A percentile compares a stretch with the other conserved stretches of the same genome.
Evolutionary conservation across 1,139 yeast species (phyloP).

Genomic region (Kazachstania sp.): DNA sequence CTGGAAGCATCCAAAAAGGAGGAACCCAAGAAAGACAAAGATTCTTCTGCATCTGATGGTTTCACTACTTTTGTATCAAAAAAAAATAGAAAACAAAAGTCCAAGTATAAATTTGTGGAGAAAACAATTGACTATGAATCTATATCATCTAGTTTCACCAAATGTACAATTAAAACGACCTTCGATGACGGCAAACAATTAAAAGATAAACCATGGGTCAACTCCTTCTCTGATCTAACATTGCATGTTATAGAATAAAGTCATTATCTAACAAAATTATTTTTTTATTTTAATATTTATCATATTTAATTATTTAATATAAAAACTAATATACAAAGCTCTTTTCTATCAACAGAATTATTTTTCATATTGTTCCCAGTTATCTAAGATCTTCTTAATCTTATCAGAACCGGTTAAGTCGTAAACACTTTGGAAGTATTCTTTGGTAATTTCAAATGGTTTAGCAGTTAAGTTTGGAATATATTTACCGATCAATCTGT

Average conservation of each 20-base stretch:
- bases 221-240: constrained; percentile 48
- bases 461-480: constrained; percentile 98
- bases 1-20: constrained; percentile 5
- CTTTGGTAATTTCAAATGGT: constrained; percentile 92
- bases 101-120: constrained; percentile 26
- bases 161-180: constrained; percentile 17
- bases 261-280: background rate
- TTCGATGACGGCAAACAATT: constrained; percentile 21
- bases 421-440: constrained; percentile 93
- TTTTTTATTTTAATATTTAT: background rate
- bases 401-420: constrained; percentile 83
- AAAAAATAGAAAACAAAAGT: constrained; percentile 28
- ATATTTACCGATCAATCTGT: constrained; percentile 86
- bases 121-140: constrained; percentile 36
- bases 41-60: constrained; percentile 14
- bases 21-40: background rate
- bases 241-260: constrained; percentile 32
- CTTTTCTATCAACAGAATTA: background rate
- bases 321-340: background rate
- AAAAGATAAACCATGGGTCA: constrained; percentile 36
- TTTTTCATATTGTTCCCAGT: constrained; percentile 75
- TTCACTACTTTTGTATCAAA: constrained; percentile 25
- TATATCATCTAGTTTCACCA: constrained; percentile 33
- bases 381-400: constrained; percentile 80
- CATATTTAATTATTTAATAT: background rate